A percentile compares a stretch with the other conserved stretches of the same genome.
These are phyloP conservation scores for Rhododendron henanense DNA, from an alignment of 148 eudicot genomes.

Conservation along the genomic window DNA sequence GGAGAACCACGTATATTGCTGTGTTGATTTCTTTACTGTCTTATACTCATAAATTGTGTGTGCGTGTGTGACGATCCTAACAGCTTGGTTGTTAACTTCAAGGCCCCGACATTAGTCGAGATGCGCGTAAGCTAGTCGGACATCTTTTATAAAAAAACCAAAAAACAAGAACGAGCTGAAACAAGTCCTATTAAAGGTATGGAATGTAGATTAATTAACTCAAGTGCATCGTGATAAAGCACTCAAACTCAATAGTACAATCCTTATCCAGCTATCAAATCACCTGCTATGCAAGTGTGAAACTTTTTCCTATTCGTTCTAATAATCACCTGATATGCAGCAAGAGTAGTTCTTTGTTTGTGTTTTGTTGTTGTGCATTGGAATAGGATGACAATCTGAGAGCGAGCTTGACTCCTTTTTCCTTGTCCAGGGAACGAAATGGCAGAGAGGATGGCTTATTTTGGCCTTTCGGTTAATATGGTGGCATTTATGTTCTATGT, in stretches of 20 bases:
- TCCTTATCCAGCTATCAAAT: no score
- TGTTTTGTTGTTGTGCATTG: neutral
- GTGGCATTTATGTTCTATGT: constrained; percentile 93
- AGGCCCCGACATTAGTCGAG: neutral
- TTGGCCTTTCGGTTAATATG: constrained; percentile 92
- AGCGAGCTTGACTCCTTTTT: neutral
- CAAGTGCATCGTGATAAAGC: neutral
- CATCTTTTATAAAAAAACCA: no score
- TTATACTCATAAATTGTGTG: no score
- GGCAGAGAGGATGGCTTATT: constrained; percentile 96
- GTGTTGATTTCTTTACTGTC: no score
- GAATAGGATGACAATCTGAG: neutral
- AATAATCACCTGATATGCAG: neutral
- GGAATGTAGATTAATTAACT: neutral
- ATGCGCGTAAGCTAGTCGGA: neutral
- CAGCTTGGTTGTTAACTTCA: no score
- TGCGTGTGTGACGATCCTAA: no score
- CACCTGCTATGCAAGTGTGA: neutral
- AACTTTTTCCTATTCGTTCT: neutral
- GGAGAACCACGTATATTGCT: no score
- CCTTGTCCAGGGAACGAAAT: constrained; percentile 68
- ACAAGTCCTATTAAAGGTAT: neutral
- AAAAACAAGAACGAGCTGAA: no score
- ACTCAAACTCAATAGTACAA: neutral
- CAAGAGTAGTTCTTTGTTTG: neutral